Evolutionary conservation across 1,284 basidiomycete species (phyloP).

Genomic region (Trametes sp.): DNA sequence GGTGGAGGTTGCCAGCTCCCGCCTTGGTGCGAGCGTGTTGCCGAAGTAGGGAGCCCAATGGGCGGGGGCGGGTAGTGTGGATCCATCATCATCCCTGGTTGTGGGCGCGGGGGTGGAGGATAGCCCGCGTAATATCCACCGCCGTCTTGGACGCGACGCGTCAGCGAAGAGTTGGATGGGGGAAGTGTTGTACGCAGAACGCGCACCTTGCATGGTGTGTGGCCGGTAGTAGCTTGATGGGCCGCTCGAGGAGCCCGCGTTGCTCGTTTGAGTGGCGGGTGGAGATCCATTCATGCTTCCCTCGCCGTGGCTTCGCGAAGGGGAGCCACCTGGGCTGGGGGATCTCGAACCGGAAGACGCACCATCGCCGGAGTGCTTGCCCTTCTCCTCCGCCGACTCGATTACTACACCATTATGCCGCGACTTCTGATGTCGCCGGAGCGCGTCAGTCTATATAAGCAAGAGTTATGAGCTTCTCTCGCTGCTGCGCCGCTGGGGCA

Average conservation of each 20-base stretch:
- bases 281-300: conserved; percentile 48
- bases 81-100: conserved; percentile 42
- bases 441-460: conserved; percentile 43
- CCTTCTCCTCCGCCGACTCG: conserved; percentile 52
- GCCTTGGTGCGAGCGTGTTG: conserved; percentile 55
- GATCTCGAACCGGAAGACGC: conserved; percentile 54
- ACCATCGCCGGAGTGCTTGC: conserved; percentile 43
- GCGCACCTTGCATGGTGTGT: conserved; percentile 55
- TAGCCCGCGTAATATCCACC: conserved; percentile 32
- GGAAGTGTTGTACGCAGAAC: neutral
- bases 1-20: conserved; percentile 44
- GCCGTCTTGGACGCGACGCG: conserved; percentile 9
- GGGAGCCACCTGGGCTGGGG: conserved; percentile 57
- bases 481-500: too few relatives aligned
- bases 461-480: neutral
- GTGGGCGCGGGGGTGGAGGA: conserved; percentile 31
- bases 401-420: conserved; percentile 75
- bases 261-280: conserved; percentile 38
- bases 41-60: conserved; percentile 58
- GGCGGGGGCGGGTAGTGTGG: conserved; percentile 47
- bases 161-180: conserved; percentile 10
- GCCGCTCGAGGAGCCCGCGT: conserved; percentile 32
- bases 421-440: conserved; percentile 53
- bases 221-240: conserved; percentile 68
- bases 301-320: conserved; percentile 48